Base-by-base conservation (phyloP, 179 eudicot genomes). In the Actinidia polygama region DNA sequence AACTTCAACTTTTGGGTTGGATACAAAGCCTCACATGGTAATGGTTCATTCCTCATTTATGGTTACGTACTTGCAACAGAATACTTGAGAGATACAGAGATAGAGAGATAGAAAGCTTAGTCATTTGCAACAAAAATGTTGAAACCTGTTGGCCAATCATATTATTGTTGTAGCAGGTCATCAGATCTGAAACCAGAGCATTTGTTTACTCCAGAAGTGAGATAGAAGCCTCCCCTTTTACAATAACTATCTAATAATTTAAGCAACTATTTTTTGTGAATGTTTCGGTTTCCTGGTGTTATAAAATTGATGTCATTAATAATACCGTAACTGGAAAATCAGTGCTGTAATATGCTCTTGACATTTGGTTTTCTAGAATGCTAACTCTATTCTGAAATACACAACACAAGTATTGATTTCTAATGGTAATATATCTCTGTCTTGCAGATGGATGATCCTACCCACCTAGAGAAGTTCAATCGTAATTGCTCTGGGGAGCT, bases 391-490 rank as follows among this genome's bases (percentile, higher is more conserved):
- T 47, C 2, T 1, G 36, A 14, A 14, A 62, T 23, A 16, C 14
- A 50, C 62, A 21, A 16, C 14, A 50, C 62, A 16, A 79, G 24
- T 10, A 18, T 7, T 75, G 53, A 47, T 55, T 66, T 70, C 63
- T 84, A 8, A 77, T 70, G 15, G 62, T 70, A 81, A 57, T 78
- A 62, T 53, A 46, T 75, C 49, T 80, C 49, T 80, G 26, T 68
- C 23, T 23, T 86, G 87, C 90, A 95, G 99, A 90, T 94, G 93
- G 94, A 93, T 79, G 98, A 95, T 88, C 81, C 92, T 78, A 7
- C 59, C 18, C 99, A 95, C 85, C 62, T 93, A 47, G 93, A 91
- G 78, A 95, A 82, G 73, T 96, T 95, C 87, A 87, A 87, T 83
- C 99, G 95, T 82, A 88, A 82, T 77, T 91, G 89, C 62, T 87